These are phyloP conservation scores for Arthrinium phaeospermum DNA, from an alignment of 2,329 filamentous ascomycete genomes.

Conservation along the genomic window DNA sequence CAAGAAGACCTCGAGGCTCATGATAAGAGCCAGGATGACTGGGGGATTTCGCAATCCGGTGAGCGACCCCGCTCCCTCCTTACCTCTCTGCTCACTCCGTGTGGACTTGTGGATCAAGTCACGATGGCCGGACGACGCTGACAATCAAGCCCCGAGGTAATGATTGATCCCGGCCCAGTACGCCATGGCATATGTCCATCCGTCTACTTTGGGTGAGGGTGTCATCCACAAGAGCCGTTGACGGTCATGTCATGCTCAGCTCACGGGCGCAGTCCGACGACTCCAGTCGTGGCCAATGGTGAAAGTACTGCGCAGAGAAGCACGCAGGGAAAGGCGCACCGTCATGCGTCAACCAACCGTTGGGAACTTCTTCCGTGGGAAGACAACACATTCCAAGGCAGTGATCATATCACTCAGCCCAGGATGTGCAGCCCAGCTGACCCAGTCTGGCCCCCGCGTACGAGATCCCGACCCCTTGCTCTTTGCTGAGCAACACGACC, in stretches of 20 bases:
- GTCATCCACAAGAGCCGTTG: neutral
- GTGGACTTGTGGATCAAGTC: conserved; percentile 6
- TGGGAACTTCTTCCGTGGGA: neutral
- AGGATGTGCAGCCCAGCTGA: neutral
- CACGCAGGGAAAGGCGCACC: neutral
- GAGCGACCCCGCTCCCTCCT: conserved; percentile 11
- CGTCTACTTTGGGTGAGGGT: neutral
- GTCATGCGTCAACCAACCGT: neutral
- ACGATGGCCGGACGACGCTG: neutral
- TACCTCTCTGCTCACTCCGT: neutral
- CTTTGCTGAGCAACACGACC: neutral
- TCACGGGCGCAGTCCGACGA: neutral
- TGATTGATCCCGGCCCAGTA: neutral
- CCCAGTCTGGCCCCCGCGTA: neutral
- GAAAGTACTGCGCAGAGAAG: neutral
- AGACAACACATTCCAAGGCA: neutral
- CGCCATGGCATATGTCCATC: neutral
- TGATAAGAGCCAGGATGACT: neutral
- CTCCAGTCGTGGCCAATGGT: neutral
- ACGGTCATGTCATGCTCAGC: conserved; percentile 2
- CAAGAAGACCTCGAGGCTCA: too few relatives aligned
- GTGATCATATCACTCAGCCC: conserved; percentile 7
- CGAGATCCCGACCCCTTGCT: neutral
- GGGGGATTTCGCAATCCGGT: neutral
- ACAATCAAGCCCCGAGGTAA: neutral